Evolutionary conservation across 2,329 filamentous ascomycete genomes (phyloP), one percentile per base, ranked within the genome.

Genomic region (Alternaria arbusti): DNA sequence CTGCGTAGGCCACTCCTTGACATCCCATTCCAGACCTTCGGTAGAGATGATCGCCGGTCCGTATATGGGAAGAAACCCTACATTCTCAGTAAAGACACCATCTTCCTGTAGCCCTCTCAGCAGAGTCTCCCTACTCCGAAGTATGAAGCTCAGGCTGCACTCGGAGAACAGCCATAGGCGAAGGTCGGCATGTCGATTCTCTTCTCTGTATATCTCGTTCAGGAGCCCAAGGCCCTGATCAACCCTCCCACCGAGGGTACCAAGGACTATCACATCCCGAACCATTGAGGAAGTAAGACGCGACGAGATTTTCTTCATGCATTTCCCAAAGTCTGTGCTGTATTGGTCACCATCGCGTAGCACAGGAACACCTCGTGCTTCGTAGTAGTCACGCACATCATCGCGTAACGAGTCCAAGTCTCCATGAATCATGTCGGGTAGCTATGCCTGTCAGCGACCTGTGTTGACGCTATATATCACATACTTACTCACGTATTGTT

Each of bases 191-290:
- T 86, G 75, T 32, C 73, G 70, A 15, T 66, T 70, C 59, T 84
- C 80, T 70, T 85, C 86, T 62, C 83, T 81, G 61, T 86, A 94
- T 49, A 98, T 85, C 76, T 97, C 92, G 77, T 97, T 93, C 56
- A 99, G 86, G 72, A 97, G 90, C 61, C 93, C 94, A 51, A 99
- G 86, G 2, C 91, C 95, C 78, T 99, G 96, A 79, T 99, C 96
- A 15, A 98, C 91, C 28, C 96, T 89, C 7, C 96, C 96, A 46
- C 93, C 93, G 1, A 98, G 86, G 2, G 94, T 93, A 44, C 95
- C 94, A 7, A 97, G 82, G 40, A 92, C 89, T 12, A 97, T 84
- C n/a, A 97, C 89, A 73, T 95, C 68, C 51, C 86, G 86, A 15
- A 59, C 63, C 15, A 57, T 58, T 15, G 61, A 54, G 30, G 64